These are phyloP conservation scores for Primulina huaijiensis DNA, from an alignment of 257 asterid genomes.

Conservation along the genomic window DNA sequence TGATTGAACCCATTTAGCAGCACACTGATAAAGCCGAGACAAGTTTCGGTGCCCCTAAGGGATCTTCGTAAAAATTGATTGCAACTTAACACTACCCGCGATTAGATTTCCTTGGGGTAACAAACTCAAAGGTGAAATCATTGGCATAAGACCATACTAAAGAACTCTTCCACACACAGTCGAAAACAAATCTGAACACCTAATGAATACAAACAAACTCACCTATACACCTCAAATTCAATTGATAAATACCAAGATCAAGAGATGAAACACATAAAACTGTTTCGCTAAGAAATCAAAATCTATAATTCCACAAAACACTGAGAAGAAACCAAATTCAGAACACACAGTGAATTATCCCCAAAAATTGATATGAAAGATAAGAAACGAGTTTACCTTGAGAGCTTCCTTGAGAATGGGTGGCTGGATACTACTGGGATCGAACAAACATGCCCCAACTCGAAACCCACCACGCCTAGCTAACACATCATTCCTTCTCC, in stretches of 20 bases:
- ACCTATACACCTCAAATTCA: neutral
- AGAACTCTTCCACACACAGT: neutral
- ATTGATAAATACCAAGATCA: neutral
- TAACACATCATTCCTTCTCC: neutral
- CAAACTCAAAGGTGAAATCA: neutral
- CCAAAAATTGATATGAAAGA: neutral
- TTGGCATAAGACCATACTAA: too few relatives aligned
- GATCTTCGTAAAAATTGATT: slow-evolving; percentile 53
- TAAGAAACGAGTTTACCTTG: slow-evolving; percentile 13
- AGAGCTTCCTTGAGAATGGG: slow-evolving; percentile 68
- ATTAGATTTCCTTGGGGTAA: too few relatives aligned
- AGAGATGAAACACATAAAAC: neutral
- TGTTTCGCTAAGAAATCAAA: neutral
- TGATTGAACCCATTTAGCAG: slow-evolving; percentile 55
- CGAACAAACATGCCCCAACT: slow-evolving; percentile 47
- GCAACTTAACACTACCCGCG: too few relatives aligned
- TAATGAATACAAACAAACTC: too few relatives aligned
- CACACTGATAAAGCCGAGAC: slow-evolving; percentile 56
- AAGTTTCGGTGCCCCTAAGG: slow-evolving; percentile 57
- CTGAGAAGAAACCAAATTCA: neutral
- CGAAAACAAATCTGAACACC: neutral
- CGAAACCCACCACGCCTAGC: too few relatives aligned
- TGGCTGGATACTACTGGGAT: slow-evolving; percentile 29
- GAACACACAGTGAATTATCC: neutral
- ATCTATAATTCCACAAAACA: too few relatives aligned